phyloP scores from a whole-genome alignment of 257 asterid species.

The Lycium ferocissimum region DNA sequence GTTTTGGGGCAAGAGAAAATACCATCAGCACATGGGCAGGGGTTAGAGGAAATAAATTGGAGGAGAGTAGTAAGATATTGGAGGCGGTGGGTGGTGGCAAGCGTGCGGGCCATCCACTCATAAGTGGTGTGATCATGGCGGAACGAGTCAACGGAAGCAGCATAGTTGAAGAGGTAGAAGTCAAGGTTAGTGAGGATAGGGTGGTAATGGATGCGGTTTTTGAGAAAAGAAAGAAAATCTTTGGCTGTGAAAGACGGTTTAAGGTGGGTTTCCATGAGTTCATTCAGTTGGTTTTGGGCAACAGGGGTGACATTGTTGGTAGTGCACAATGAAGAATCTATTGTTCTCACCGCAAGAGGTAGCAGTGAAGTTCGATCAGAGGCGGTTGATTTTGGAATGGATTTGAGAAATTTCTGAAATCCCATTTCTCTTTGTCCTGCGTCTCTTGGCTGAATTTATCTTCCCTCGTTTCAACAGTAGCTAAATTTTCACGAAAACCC shows the following conservation, averaged over 20 bases:
- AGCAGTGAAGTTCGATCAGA: conserved; percentile 29
- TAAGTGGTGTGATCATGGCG: conserved; percentile 91
- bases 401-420: conserved; percentile 33
- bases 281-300: conserved; percentile 53
- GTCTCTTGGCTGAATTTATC: background rate
- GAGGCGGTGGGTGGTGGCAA: conserved; percentile 72
- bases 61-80: conserved; percentile 69
- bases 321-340: conserved; percentile 43
- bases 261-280: conserved; percentile 62
- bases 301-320: conserved; percentile 47
- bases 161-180: conserved; percentile 81
- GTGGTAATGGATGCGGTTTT: conserved; percentile 59
- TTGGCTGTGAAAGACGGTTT: conserved; percentile 61
- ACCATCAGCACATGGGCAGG: conserved; percentile 96
- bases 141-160: conserved; percentile 83
- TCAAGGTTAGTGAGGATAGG: conserved; percentile 74
- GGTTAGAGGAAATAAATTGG: conserved; percentile 75
- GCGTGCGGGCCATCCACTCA: conserved; percentile 83
- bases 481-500: conserved; percentile 12
- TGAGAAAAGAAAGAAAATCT: conserved; percentile 70
- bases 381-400: conserved; percentile 35
- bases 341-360: conserved; percentile 41
- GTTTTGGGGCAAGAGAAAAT: conserved; percentile 81
- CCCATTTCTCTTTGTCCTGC: conserved; percentile 26
- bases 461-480: background rate